Evolutionary conservation across 2,329 filamentous ascomycete species (phyloP).

Genomic region (Phaeosphaeriaceae sp.): DNA sequence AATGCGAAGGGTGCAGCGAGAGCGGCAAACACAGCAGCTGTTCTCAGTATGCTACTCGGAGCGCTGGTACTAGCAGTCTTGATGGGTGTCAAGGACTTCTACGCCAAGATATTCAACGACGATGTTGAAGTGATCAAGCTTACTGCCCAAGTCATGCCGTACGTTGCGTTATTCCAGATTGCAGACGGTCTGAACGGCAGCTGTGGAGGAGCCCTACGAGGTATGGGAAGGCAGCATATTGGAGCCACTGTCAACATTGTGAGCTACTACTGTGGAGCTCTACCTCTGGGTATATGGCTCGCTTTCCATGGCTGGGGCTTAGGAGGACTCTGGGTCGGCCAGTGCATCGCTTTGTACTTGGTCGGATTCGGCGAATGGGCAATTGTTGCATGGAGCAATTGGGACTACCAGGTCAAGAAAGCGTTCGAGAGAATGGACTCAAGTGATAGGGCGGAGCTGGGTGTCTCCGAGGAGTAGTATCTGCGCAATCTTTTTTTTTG

Average conservation of each 20-base stretch:
- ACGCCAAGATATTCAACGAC: constrained; percentile 82
- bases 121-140: constrained; percentile 74
- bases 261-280: constrained; percentile 82
- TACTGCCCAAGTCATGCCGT: constrained; percentile 81
- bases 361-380: constrained; percentile 81
- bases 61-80: constrained; percentile 70
- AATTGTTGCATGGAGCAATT: constrained; percentile 78
- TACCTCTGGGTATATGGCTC: constrained; percentile 83
- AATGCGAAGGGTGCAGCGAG: constrained; percentile 70
- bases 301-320: constrained; percentile 88
- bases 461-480: constrained; percentile 22
- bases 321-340: constrained; percentile 80
- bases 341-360: constrained; percentile 75
- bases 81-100: constrained; percentile 73
- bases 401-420: constrained; percentile 74
- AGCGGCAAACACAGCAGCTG: constrained; percentile 77
- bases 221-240: constrained; percentile 86
- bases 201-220: constrained; percentile 80
- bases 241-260: constrained; percentile 82
- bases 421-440: constrained; percentile 74
- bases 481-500: background rate
- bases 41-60: constrained; percentile 75
- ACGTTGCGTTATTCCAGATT: constrained; percentile 88
- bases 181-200: constrained; percentile 86
- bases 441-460: constrained; percentile 52